Conservation (phyloP, 1,284 basidiomycete genomes). For the Amylostereum areolatum region DNA sequence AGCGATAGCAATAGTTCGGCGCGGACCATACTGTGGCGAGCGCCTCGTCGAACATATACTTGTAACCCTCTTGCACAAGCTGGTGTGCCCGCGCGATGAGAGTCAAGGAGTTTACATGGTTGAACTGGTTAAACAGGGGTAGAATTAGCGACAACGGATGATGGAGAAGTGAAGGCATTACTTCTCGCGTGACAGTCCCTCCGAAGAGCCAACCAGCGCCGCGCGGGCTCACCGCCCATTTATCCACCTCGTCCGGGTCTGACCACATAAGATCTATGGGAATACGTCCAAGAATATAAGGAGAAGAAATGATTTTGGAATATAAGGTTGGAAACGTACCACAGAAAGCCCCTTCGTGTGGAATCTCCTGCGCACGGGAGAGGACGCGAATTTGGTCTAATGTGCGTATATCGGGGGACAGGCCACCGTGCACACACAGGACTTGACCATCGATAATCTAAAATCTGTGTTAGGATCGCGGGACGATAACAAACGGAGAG, state of each 20-base stretch:
- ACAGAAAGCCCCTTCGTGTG: slow-evolving; percentile 97
- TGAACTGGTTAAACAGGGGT: slow-evolving; percentile 55
- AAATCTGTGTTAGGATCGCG: not conserved
- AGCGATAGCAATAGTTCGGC: slow-evolving; percentile 92
- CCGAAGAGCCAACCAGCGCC: slow-evolving; percentile 98
- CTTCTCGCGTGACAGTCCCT: slow-evolving; percentile 79
- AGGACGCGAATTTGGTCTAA: slow-evolving; percentile 90
- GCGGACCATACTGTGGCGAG: slow-evolving; percentile 98
- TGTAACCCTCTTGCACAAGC: slow-evolving; percentile 95
- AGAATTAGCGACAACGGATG: slow-evolving; percentile 1
- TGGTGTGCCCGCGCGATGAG: slow-evolving; percentile 93
- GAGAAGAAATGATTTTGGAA: not conserved
- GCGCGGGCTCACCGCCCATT: slow-evolving; percentile 92
- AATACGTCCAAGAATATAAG: not conserved
- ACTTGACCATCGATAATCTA: slow-evolving; percentile 92
- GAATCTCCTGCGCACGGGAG: slow-evolving; percentile 90
- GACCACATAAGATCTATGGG: slow-evolving; percentile 91
- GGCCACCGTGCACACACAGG: slow-evolving; percentile 89
- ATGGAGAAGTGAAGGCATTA: slow-evolving; percentile 24
- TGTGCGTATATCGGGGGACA: slow-evolving; percentile 89
- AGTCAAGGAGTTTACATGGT: slow-evolving; percentile 79
- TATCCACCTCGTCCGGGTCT: slow-evolving; percentile 93
- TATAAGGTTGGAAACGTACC: slow-evolving; percentile 45
- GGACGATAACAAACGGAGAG: not conserved
- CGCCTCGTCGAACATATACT: slow-evolving; percentile 93